Base-by-base conservation (phyloP, 1,284 basidiomycete species). In the Puccinia horiana region DNA sequence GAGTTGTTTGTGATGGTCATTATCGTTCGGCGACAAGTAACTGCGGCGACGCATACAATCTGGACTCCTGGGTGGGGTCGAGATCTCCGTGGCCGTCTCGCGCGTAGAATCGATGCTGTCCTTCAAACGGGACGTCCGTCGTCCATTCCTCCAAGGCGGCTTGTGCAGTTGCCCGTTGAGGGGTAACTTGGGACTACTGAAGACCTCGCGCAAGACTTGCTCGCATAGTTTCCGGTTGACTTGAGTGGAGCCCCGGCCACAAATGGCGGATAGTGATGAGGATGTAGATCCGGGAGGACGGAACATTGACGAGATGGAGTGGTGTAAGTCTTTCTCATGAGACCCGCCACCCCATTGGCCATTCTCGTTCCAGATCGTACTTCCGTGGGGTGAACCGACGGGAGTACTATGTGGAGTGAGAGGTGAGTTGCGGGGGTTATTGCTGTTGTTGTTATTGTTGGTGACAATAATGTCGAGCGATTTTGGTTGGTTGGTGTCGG, bases 221-320 rank as follows among this genome's bases (percentile, higher is more conserved):
- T 97, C 94, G 87, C 95, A 95, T 82, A 98, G 89, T 86, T 91
- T 93, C 61, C 93, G 94, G 87, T 98, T 97, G 81, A 97, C 95
- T 67, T 92, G 91, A 1, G 95, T 97, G 20, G 93, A 94, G 0
- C 95, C 95, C 0, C 92, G 93, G 2, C 95, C 95, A 54, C 92
- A 93, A 85, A 93, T 94, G 83, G 90, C 86, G 37, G 77, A 23
- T 83, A 84, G 5, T 70, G 82, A 73, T 70, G 83, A 76, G 63
- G 83, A 56, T 52, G 84, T 75, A 47, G 54, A 74, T 56, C 58
- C 85, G 14, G 69, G 69, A 2, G 42, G 69, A 4, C 23, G 42
- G 85, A 29, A n/a, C n/a, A n/a, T n/a, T n/a, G n/a, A n/a, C n/a
- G n/a, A 84, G 84, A 2, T 85, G 79, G 9, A 87, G 87, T 1